Evolutionary conservation across 2,329 filamentous ascomycete genomes (phyloP).

Genomic region (Xylariaceae sp.): DNA sequence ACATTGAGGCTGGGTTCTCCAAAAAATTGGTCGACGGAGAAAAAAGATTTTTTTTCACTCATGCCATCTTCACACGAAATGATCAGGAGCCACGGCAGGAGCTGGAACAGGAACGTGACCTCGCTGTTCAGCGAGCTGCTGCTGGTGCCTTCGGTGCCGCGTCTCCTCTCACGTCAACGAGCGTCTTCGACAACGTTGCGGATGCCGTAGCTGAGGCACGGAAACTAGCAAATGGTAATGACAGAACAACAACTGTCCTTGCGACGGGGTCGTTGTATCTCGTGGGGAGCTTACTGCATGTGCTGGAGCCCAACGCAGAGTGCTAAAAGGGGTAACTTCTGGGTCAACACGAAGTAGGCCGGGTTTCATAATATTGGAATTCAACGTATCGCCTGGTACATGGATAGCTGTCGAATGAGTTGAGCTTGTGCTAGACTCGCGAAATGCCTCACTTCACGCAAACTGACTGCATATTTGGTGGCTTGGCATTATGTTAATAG

Average conservation of each 20-base stretch:
- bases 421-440: neutral
- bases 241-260: slow-evolving; percentile 50
- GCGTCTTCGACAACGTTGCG: slow-evolving; percentile 62
- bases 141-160: slow-evolving; percentile 55
- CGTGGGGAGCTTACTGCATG: slow-evolving; percentile 71
- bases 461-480: no score
- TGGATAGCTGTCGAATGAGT: no score
- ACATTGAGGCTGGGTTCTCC: slow-evolving; percentile 36
- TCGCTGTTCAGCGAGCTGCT: slow-evolving; percentile 61
- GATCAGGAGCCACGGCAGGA: slow-evolving; percentile 38
- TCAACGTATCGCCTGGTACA: neutral
- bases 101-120: slow-evolving; percentile 48
- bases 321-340: slow-evolving; percentile 20
- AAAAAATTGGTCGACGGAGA: neutral
- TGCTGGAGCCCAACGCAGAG: slow-evolving; percentile 49
- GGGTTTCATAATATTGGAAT: neutral
- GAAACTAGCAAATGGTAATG: slow-evolving; percentile 25
- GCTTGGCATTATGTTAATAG: no score
- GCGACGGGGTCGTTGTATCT: slow-evolving; percentile 82
- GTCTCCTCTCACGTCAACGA: slow-evolving; percentile 40
- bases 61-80: slow-evolving; percentile 79
- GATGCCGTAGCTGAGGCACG: slow-evolving; percentile 60
- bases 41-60: slow-evolving; percentile 51
- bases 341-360: neutral
- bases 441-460: no score